Conservation (phyloP, 257 asterid species). For the Vinca minor region DNA sequence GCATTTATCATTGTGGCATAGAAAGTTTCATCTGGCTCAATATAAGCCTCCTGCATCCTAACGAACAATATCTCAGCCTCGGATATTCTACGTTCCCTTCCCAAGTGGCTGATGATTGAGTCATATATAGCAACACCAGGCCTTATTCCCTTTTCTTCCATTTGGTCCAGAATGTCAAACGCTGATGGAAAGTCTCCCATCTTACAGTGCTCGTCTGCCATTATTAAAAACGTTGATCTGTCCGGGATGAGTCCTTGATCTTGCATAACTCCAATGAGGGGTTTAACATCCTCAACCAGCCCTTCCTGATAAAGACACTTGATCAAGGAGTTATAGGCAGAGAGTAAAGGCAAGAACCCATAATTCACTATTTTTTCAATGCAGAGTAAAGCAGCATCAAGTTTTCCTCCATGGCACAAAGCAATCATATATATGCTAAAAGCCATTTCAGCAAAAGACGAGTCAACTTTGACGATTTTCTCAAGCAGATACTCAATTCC, state of each 20-base stretch:
- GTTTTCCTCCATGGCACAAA: conserved; percentile 37
- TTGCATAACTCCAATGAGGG: conserved; percentile 41
- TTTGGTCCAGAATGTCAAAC: conserved; percentile 32
- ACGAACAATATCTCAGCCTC: conserved; percentile 39
- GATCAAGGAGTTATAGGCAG: conserved; percentile 53
- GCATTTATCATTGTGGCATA: conserved; percentile 52
- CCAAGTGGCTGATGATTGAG: conserved; percentile 43
- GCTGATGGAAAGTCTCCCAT: conserved; percentile 36
- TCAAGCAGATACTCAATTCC: conserved; percentile 40
- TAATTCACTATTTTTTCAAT: conserved; percentile 37
- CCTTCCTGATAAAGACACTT: conserved; percentile 44
- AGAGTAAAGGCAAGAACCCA: conserved; percentile 30
- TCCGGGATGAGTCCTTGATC: conserved; percentile 38
- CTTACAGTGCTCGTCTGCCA: conserved; percentile 37
- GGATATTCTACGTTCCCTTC: conserved; percentile 28
- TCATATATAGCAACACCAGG: conserved; percentile 39
- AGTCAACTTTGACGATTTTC: conserved; percentile 27
- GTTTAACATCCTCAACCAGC: conserved; percentile 29
- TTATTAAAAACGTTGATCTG: conserved; percentile 32
- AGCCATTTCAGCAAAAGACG: conserved; percentile 27
- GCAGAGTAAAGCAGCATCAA: conserved; percentile 34
- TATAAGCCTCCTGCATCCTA: conserved; percentile 40
- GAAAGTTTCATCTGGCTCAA: conserved; percentile 41
- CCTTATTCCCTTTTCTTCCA: conserved; percentile 39
- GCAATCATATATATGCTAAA: conserved; percentile 54